Conservation (phyloP, 495 filamentous ascomycete genomes). For the Neurospora intermedia region DNA sequence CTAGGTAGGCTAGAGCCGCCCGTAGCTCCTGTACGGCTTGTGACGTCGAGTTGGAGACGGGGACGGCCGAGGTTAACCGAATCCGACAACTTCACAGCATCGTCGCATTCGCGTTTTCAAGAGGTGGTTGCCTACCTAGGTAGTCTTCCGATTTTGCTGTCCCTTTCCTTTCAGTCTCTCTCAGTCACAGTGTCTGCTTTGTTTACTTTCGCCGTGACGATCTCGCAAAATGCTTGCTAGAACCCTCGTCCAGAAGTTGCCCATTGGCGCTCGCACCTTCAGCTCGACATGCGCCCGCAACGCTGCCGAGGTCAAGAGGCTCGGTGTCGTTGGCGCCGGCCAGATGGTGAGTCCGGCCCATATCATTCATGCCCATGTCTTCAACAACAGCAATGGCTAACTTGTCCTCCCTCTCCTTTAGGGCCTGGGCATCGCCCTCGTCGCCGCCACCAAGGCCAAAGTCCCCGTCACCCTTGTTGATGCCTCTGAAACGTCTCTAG, state of each 20-base stretch:
- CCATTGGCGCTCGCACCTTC: slow-evolving; percentile 37
- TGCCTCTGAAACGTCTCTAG: slow-evolving; percentile 70
- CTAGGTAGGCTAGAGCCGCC: neutral
- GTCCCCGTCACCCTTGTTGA: slow-evolving; percentile 85
- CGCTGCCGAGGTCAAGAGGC: slow-evolving; percentile 68
- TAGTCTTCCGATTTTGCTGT: neutral
- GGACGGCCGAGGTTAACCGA: slow-evolving; percentile 33
- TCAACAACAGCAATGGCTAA: neutral
- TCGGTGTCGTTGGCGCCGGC: slow-evolving; percentile 90
- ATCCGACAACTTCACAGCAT: neutral
- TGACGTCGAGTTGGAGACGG: neutral
- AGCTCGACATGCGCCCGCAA: slow-evolving; percentile 39
- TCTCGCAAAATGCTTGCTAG: neutral
- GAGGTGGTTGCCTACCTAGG: no score
- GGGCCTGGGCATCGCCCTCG: slow-evolving; percentile 94
- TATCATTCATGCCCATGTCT: neutral
- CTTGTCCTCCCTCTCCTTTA: slow-evolving; percentile 23
- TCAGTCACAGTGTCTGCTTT: neutral
- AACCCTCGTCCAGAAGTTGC: slow-evolving; percentile 8
- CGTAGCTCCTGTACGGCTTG: neutral
- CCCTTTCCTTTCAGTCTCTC: neutral
- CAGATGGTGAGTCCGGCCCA: slow-evolving; percentile 63
- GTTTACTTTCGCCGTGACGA: neutral
- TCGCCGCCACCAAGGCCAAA: slow-evolving; percentile 75
- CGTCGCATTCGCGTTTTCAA: neutral